These are phyloP conservation scores for Lepidopterella palustris DNA, from an alignment of 495 filamentous ascomycete genomes.

Conservation along the genomic window DNA sequence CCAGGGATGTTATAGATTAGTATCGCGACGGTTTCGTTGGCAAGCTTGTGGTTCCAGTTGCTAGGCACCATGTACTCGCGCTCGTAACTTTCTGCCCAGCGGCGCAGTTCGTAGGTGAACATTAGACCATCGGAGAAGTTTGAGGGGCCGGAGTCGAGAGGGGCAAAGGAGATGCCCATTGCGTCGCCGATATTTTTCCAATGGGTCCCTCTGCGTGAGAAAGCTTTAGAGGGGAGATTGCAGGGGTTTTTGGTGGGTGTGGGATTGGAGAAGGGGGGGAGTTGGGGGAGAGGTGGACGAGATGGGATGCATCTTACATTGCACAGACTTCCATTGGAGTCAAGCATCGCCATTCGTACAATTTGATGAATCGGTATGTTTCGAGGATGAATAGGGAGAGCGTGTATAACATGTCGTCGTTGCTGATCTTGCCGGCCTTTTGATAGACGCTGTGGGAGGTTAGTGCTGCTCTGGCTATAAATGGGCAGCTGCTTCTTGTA, in stretches of 20 bases:
- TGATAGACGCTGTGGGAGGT: slow-evolving; percentile 42
- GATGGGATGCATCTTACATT: neutral
- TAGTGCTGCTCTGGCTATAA: neutral
- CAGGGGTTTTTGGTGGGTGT: no score
- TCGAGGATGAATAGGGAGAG: slow-evolving; percentile 56
- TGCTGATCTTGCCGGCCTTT: slow-evolving; percentile 53
- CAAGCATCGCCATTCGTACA: slow-evolving; percentile 57
- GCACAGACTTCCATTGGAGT: slow-evolving; percentile 59
- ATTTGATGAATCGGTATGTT: slow-evolving; percentile 50
- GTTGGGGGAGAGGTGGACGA: neutral
- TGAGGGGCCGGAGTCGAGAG: neutral
- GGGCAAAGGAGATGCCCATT: slow-evolving; percentile 10
- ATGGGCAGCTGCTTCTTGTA: no score
- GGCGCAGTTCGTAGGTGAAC: slow-evolving; percentile 12
- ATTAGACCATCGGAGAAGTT: slow-evolving; percentile 17
- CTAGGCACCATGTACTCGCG: slow-evolving; percentile 51
- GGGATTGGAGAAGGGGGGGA: no score
- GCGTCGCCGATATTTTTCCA: slow-evolving; percentile 20
- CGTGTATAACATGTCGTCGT: slow-evolving; percentile 63
- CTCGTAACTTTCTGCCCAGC: slow-evolving; percentile 20
- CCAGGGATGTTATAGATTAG: slow-evolving; percentile 53
- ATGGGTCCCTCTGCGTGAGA: slow-evolving; percentile 19
- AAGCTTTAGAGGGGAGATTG: no score
- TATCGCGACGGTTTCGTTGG: slow-evolving; percentile 51
- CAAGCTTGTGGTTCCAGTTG: slow-evolving; percentile 45